Conservation (phyloP, 2,329 filamentous ascomycete species). For the Hymenoscyphus infarciens region DNA sequence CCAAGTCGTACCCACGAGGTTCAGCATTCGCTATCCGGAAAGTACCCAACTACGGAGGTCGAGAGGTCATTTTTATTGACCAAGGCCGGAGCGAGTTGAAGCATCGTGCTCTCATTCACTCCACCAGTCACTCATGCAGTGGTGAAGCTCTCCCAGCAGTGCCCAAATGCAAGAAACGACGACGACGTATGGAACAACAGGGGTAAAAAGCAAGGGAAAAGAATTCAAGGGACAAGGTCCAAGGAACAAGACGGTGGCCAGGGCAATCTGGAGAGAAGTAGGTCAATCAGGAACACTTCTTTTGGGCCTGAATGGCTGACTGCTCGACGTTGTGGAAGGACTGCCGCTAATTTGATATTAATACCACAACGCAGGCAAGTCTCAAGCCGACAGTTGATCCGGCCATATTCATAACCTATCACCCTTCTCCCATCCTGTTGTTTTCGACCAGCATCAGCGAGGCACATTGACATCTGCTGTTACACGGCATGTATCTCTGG, state of each 20-base stretch:
- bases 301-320: constrained; percentile 19
- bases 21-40: not conserved
- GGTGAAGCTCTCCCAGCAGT: not conserved
- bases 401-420: constrained; percentile 12
- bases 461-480: constrained; percentile 10
- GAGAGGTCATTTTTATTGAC: not conserved
- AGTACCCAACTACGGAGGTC: not conserved
- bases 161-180: not conserved
- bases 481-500: constrained; percentile 14
- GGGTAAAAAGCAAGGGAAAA: constrained; percentile 12
- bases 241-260: not conserved
- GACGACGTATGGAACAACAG: not conserved
- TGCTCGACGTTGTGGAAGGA: constrained; percentile 20
- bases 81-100: constrained; percentile 1
- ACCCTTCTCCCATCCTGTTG: constrained; percentile 5
- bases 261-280: not conserved
- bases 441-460: constrained; percentile 4
- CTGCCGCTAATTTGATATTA: constrained; percentile 30
- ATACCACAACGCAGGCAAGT: constrained; percentile 17
- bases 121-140: not conserved
- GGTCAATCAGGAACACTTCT: constrained; percentile 6
- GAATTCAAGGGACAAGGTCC: not conserved
- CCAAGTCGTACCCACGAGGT: not conserved
- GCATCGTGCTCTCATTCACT: not conserved
- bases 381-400: constrained; percentile 14